phyloP scores from a whole-genome alignment of 2,329 filamentous ascomycete genomes.

The Penicillium sp. region DNA sequence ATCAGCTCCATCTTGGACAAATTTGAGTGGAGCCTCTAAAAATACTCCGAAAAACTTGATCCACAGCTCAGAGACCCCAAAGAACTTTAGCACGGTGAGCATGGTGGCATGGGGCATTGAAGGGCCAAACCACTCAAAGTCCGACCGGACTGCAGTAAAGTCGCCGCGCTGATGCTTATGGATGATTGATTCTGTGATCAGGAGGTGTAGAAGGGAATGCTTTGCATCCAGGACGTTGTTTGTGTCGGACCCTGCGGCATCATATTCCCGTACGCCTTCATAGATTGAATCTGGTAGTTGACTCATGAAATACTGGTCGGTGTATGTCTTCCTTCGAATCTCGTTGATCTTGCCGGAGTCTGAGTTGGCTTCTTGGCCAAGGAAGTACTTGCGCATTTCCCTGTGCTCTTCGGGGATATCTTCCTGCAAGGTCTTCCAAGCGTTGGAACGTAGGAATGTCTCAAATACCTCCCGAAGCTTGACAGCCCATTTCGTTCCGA shows the following conservation, averaged over 20 bases:
- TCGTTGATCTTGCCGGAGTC: slow-evolving; percentile 33
- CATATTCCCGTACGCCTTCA: slow-evolving; percentile 42
- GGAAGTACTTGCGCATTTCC: slow-evolving; percentile 49
- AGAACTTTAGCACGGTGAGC: slow-evolving; percentile 56
- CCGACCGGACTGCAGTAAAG: slow-evolving; percentile 57
- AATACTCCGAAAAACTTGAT: slow-evolving; percentile 60
- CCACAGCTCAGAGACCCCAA: slow-evolving; percentile 59
- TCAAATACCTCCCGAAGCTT: slow-evolving; percentile 47
- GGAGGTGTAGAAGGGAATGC: slow-evolving; percentile 57
- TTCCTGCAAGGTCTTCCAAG: slow-evolving; percentile 43
- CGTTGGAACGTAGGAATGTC: slow-evolving; percentile 37
- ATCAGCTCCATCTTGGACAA: slow-evolving; percentile 54
- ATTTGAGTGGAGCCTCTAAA: slow-evolving; percentile 60
- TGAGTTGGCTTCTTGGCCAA: slow-evolving; percentile 22
- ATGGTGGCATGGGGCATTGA: slow-evolving; percentile 61
- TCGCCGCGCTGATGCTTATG: slow-evolving; percentile 50
- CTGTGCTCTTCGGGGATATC: slow-evolving; percentile 39
- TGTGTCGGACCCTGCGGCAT: slow-evolving; percentile 39
- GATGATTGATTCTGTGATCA: slow-evolving; percentile 57
- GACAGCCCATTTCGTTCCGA: slow-evolving; percentile 55
- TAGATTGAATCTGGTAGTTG: slow-evolving; percentile 50
- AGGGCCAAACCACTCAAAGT: slow-evolving; percentile 60
- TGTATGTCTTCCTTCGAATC: slow-evolving; percentile 40
- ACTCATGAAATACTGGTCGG: slow-evolving; percentile 54
- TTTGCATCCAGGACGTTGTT: slow-evolving; percentile 52